These are phyloP conservation scores for Nephromyces sp. DNA, from an alignment of 169 alveolate species.

Conservation along the genomic window DNA sequence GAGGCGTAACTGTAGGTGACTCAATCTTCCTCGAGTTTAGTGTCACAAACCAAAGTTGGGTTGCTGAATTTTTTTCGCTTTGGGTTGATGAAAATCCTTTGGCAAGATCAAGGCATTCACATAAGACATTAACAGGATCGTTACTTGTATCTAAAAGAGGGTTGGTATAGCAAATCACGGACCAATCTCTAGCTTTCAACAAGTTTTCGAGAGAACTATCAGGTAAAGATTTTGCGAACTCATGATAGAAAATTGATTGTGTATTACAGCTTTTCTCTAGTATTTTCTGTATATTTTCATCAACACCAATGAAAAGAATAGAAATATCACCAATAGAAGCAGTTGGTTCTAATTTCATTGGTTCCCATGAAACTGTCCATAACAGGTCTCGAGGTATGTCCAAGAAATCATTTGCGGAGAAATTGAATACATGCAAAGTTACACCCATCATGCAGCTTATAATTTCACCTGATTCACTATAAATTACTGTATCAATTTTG, in stretches of 20 bases:
- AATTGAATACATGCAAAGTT: constrained; percentile 21
- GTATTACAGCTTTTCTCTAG: constrained; percentile 15
- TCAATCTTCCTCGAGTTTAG: background rate
- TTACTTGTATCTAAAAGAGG: constrained; percentile 8
- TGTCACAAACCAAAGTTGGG: constrained; percentile 35
- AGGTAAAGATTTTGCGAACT: constrained; percentile 23
- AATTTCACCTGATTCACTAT: constrained; percentile 11
- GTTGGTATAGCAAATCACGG: background rate
- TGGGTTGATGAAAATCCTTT: constrained; percentile 17
- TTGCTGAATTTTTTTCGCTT: constrained; percentile 11
- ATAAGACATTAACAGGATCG: constrained; percentile 25
- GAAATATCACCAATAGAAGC: constrained; percentile 7
- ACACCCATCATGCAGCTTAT: constrained; percentile 19
- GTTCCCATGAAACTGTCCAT: constrained; percentile 35
- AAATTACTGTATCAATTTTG: constrained; percentile 7
- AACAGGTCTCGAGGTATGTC: constrained; percentile 37
- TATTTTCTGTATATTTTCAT: constrained; percentile 20
- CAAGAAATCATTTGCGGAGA: constrained; percentile 30
- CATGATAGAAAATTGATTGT: constrained; percentile 9
- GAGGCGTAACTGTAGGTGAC: constrained; percentile 21
- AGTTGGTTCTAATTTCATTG: background rate
- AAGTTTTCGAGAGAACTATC: constrained; percentile 11
- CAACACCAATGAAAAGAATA: constrained; percentile 28
- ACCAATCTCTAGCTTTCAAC: background rate
- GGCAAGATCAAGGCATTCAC: constrained; percentile 20